Conservation (phyloP, 2,329 filamentous ascomycete genomes). For the Penicillium capsulatum region DNA sequence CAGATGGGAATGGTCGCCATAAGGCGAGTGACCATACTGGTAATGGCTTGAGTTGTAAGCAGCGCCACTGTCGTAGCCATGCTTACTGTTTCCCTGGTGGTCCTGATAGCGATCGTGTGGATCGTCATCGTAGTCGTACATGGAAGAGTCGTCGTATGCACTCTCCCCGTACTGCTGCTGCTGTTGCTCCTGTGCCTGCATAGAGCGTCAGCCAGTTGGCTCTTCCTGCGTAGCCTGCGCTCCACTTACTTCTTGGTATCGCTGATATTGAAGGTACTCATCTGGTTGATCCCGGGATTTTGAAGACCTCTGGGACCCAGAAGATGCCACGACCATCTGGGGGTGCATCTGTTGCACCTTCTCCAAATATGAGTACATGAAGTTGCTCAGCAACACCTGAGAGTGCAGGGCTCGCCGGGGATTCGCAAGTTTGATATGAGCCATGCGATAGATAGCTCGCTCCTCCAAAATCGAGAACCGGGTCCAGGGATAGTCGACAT, state of each 20-base stretch:
- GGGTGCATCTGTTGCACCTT: constrained; percentile 99
- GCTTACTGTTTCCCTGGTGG: constrained; percentile 37
- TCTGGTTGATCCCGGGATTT: constrained; percentile 38
- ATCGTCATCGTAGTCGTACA: constrained; percentile 50
- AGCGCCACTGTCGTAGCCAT: constrained; percentile 38
- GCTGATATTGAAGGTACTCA: constrained; percentile 45
- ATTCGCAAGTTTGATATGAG: constrained; percentile 98
- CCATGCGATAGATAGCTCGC: constrained; percentile 96
- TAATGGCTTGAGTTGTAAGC: constrained; percentile 35
- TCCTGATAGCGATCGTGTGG: constrained; percentile 35
- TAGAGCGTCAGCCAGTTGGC: constrained; percentile 6
- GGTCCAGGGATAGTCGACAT: constrained; percentile 94
- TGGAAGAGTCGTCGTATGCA: constrained; percentile 49
- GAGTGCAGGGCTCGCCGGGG: constrained; percentile 86
- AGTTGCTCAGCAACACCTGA: constrained; percentile 94
- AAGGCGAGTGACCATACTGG: constrained; percentile 40
- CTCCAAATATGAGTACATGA: constrained; percentile 98
- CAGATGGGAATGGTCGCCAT: constrained; percentile 41
- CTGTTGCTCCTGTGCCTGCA: constrained; percentile 25
- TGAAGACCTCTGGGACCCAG: constrained; percentile 61
- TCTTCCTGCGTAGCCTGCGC: not conserved
- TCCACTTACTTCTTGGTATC: constrained; percentile 45
- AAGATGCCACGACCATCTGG: constrained; percentile 84
- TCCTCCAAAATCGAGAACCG: constrained; percentile 93
- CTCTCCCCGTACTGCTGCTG: constrained; percentile 37